phyloP scores from a whole-genome alignment of 306 rosid genomes.

The Cicer cuneatum region DNA sequence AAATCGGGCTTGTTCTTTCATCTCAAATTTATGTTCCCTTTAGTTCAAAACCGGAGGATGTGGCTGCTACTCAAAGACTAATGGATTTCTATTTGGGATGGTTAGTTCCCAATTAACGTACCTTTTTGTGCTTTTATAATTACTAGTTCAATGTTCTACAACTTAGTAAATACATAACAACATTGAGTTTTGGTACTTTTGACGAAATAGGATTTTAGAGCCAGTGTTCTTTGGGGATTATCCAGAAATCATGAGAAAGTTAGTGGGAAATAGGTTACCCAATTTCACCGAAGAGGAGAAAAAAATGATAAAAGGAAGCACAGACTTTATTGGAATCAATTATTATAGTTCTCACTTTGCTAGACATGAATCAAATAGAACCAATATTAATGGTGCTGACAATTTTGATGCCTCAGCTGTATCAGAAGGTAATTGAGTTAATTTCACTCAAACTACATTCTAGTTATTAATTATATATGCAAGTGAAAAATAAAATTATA shows the following conservation, averaged over 20 bases:
- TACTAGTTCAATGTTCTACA: background rate
- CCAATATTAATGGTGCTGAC: background rate
- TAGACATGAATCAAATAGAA: slow-evolving; percentile 18
- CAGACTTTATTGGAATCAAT: slow-evolving; percentile 48
- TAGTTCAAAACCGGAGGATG: slow-evolving; percentile 45
- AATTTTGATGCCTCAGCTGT: slow-evolving; percentile 25
- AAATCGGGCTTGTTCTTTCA: slow-evolving; percentile 51
- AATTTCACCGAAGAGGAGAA: slow-evolving; percentile 40
- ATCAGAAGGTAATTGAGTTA: slow-evolving; percentile 8
- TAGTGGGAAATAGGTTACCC: slow-evolving; percentile 48
- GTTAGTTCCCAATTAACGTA: slow-evolving; percentile 33
- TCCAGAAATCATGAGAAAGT: slow-evolving; percentile 44
- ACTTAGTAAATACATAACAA: background rate
- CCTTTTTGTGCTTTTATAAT: background rate
- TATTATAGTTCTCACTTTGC: slow-evolving; percentile 49
- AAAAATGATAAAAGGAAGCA: slow-evolving; percentile 38
- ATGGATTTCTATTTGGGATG: slow-evolving; percentile 53
- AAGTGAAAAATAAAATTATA: background rate
- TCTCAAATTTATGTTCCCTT: slow-evolving; percentile 41
- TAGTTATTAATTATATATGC: background rate
- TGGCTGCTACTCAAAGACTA: slow-evolving; percentile 45
- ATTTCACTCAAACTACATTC: background rate
- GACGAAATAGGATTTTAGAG: slow-evolving; percentile 41
- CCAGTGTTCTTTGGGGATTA: slow-evolving; percentile 48
- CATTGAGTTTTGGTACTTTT: background rate